Evolutionary conservation across 129 eudicot species (phyloP).

Genomic region (Daucus carota): DNA sequence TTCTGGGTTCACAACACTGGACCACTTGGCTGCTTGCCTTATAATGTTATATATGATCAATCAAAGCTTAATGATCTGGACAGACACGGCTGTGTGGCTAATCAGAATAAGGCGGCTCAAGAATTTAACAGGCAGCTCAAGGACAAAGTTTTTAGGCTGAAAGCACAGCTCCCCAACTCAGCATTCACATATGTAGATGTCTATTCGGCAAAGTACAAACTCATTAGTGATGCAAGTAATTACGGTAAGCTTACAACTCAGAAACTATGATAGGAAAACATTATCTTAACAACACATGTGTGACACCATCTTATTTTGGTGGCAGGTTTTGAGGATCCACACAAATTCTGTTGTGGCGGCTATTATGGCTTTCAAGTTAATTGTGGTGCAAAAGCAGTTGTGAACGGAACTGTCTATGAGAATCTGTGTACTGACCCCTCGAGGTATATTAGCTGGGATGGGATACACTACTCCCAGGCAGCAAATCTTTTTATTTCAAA

Average conservation of each 20-base stretch:
- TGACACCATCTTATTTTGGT: not conserved
- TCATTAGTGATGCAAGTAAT: conserved; percentile 18
- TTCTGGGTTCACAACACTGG: conserved; percentile 32
- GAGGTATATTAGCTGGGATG: conserved; percentile 33
- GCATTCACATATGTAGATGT: conserved; percentile 30
- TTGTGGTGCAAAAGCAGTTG: conserved; percentile 21
- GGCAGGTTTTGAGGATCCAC: conserved; percentile 28
- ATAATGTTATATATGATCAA: conserved; percentile 16
- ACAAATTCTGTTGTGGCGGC: conserved; percentile 29
- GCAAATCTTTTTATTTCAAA: conserved; percentile 23
- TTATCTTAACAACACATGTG: not conserved
- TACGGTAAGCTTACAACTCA: conserved; percentile 16
- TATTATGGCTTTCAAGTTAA: conserved; percentile 18
- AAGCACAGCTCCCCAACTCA: conserved; percentile 17
- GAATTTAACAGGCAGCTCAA: conserved; percentile 44
- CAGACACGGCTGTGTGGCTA: conserved; percentile 23
- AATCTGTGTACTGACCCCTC: conserved; percentile 22
- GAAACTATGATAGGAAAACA: not conserved
- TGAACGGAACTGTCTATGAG: conserved; percentile 24
- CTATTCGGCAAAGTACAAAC: conserved; percentile 27
- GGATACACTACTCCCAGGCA: conserved; percentile 25
- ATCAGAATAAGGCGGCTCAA: conserved; percentile 28
- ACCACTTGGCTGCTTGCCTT: conserved; percentile 27
- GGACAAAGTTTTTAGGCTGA: conserved; percentile 13
- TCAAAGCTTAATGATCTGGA: conserved; percentile 20